Base-by-base conservation (phyloP, 176 grass and related monocot species). In the Rhynchospora breviuscula region DNA sequence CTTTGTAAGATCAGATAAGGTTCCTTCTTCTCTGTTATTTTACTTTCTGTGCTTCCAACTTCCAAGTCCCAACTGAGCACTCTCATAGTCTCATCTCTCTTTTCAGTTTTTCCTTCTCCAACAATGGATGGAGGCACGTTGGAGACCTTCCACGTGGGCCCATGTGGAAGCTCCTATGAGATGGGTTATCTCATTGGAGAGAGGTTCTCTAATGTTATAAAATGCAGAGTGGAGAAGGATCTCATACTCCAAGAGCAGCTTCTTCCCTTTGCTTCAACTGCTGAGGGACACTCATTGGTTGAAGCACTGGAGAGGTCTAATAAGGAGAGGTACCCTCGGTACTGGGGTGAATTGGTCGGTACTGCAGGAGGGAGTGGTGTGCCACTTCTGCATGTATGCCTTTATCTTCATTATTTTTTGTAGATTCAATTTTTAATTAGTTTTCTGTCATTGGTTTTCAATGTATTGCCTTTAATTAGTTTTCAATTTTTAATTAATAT, bases 281-380 rank as follows among this genome's bases (percentile, higher is more conserved):
- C 82, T 31, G 9, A 56, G n/a, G 91, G 82, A 29, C 54, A 35
- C 79, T 44, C 62, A 19, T 84, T 98, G 29, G 33, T 94, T 11
- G 63, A 86, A 25, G 78, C 91, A 18, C 93, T 98, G 75, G 72
- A 88, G 84, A 70, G 29, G 8, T 57, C 86, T 51, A 95, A 93
- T 81, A 81, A 51, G 51, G 66, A 84, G 84, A 85, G 81, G 82
- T 98, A 89, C 80, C 88, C 92, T 3, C 62, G 79, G 17, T 87
- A 98, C 81, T 94, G 90, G 95, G 90, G 93, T 47, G 92, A 98
- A 84, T 25, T 98, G 10, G 69, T 90, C 3, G 90, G 95, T 49
- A 98, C 83, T 14, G 90, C 92, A 6, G 75, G 81, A 51, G 92
- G 89, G 47, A 93, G 91, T 48, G 88, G 92, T 5, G 88, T 90